A percentile compares a stretch with the other conserved stretches of the same genome.
Conservation (phyloP, 306 rosid species). For the Cicer yamashitae region DNA sequence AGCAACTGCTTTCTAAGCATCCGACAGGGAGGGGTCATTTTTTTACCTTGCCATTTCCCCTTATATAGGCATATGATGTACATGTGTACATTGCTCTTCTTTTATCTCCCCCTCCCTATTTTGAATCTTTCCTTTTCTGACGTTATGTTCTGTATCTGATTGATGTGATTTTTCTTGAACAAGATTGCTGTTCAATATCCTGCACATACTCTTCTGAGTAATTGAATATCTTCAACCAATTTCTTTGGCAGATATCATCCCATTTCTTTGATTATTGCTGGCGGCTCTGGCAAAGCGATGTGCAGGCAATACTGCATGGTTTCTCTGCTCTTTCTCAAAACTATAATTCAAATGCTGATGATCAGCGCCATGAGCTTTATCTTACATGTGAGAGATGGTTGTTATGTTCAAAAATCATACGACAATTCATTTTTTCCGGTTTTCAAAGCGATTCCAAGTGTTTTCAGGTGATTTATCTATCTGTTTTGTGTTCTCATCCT, state of each 20-base stretch:
- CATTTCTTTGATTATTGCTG: constrained; percentile 92
- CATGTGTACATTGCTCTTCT: background rate
- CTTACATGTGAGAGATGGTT: constrained; percentile 95
- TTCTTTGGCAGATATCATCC: constrained; percentile 84
- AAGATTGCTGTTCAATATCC: constrained; percentile 31
- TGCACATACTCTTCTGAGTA: constrained; percentile 23
- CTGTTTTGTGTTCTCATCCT: constrained; percentile 32
- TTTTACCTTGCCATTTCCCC: background rate
- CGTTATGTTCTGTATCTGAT: constrained; percentile 24
- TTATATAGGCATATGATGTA: constrained; percentile 17
- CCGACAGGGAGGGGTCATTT: background rate
- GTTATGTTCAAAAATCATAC: constrained; percentile 84
- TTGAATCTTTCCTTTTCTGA: constrained; percentile 17
- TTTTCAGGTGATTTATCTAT: constrained; percentile 67
- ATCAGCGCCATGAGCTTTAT: constrained; percentile 76
- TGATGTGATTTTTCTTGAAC: constrained; percentile 27
- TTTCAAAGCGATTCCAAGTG: constrained; percentile 91
- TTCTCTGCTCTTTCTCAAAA: constrained; percentile 76
- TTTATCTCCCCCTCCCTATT: background rate
- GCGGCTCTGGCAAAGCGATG: constrained; percentile 94
- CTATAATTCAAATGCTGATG: constrained; percentile 64
- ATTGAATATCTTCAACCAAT: constrained; percentile 26
- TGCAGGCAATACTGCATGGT: constrained; percentile 79
- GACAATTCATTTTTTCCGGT: constrained; percentile 83
- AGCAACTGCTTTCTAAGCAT: background rate